These are phyloP conservation scores for Withania somnifera DNA, from an alignment of 305 asterid genomes.

Conservation along the genomic window DNA sequence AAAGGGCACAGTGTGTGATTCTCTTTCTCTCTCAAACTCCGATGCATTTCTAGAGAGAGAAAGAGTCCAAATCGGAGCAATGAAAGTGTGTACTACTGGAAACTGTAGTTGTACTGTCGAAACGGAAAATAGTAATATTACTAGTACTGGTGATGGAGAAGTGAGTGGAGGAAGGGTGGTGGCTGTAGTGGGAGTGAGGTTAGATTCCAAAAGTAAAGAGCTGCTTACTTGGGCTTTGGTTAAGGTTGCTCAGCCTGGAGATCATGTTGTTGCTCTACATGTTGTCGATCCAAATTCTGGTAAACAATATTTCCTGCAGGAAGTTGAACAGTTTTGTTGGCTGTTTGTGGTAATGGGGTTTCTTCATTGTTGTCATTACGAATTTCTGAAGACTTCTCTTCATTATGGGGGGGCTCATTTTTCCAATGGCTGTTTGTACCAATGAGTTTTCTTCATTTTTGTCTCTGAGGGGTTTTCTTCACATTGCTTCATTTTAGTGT, in stretches of 20 bases:
- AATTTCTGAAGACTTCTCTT: neutral
- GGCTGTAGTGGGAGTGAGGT: conserved; percentile 79
- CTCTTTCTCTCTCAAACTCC: neutral
- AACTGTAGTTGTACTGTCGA: neutral
- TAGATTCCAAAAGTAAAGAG: conserved; percentile 66
- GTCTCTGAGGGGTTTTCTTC: neutral
- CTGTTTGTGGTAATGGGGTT: neutral
- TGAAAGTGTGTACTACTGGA: neutral
- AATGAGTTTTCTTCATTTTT: neutral
- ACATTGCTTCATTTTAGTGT: too few relatives aligned
- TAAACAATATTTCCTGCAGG: neutral
- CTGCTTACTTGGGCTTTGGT: conserved; percentile 81
- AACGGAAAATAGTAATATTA: neutral
- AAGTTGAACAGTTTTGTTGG: neutral
- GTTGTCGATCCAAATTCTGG: conserved; percentile 58
- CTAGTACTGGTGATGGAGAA: neutral
- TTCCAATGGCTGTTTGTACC: neutral
- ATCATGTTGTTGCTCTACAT: conserved; percentile 77
- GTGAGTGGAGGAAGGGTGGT: conserved; percentile 36
- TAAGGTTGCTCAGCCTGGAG: conserved; percentile 72
- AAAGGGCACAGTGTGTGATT: neutral
- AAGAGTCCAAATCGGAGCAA: neutral
- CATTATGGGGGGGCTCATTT: neutral
- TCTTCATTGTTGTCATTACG: neutral
- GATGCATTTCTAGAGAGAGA: neutral